Conservation (phyloP, 176 grass and related monocot species). For the Zoysia japonica region DNA sequence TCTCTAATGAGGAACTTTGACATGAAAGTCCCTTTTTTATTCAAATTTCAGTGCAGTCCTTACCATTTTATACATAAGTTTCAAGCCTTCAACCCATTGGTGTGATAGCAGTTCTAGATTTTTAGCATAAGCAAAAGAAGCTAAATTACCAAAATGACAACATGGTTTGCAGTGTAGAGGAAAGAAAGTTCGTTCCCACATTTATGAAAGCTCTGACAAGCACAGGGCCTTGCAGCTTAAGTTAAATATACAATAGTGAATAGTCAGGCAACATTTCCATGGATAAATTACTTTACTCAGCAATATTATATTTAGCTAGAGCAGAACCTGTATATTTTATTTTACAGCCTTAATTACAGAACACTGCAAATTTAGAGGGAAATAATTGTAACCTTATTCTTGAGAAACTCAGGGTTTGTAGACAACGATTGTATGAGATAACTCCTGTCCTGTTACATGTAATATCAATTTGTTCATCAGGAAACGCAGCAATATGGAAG, state of each 20-base stretch:
- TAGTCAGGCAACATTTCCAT: background rate
- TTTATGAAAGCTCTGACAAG: background rate
- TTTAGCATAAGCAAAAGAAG: background rate
- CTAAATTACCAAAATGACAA: background rate
- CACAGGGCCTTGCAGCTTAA: background rate
- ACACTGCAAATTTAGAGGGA: background rate
- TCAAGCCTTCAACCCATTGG: background rate
- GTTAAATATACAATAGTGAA: background rate
- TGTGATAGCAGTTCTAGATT: background rate
- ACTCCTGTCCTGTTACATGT: constrained; percentile 48
- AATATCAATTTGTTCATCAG: constrained; percentile 10
- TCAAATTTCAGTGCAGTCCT: background rate
- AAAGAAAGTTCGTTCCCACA: no score
- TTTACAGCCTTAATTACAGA: background rate
- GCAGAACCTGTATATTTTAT: background rate
- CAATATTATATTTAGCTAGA: background rate
- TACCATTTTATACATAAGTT: background rate
- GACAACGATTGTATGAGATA: constrained; percentile 68
- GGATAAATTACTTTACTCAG: background rate
- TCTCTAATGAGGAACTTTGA: background rate
- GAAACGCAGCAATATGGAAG: constrained; percentile 6
- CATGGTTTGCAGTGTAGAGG: background rate
- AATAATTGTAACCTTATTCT: constrained; percentile 61
- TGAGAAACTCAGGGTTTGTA: constrained; percentile 75
- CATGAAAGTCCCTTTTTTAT: background rate